Evolutionary conservation across 768 basidiomycete genomes (phyloP).

Genomic region (Mycena latifolia): DNA sequence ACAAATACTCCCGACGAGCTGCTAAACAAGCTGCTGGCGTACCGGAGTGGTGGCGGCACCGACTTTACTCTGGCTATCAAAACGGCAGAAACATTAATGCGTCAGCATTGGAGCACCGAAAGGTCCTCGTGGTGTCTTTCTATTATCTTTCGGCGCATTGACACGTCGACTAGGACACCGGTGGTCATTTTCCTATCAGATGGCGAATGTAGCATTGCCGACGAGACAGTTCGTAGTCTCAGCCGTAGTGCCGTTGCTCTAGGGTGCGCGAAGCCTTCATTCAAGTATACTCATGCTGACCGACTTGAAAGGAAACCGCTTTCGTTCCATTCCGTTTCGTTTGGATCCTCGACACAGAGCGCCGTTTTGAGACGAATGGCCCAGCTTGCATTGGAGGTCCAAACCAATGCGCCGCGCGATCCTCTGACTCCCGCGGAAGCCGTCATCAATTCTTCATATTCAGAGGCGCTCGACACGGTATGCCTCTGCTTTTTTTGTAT

Average conservation of each 20-base stretch:
- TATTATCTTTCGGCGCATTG: neutral
- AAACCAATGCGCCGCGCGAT: slow-evolving; percentile 56
- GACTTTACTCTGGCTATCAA: slow-evolving; percentile 56
- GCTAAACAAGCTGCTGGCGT: slow-evolving; percentile 49
- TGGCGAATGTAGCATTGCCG: slow-evolving; percentile 59
- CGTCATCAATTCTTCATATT: slow-evolving; percentile 56
- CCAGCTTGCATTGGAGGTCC: slow-evolving; percentile 55
- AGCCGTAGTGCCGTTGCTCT: slow-evolving; percentile 56
- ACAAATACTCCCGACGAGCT: slow-evolving; percentile 56
- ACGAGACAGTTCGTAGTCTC: slow-evolving; percentile 54
- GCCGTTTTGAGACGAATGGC: slow-evolving; percentile 58
- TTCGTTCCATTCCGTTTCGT: slow-evolving; percentile 66
- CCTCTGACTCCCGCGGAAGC: slow-evolving; percentile 46
- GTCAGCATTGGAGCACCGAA: slow-evolving; percentile 62
- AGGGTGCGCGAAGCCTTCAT: slow-evolving; percentile 49
- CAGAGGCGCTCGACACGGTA: slow-evolving; percentile 63
- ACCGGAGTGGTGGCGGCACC: slow-evolving; percentile 50
- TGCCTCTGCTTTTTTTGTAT: slow-evolving; percentile 1
- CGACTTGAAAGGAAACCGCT: slow-evolving; percentile 55
- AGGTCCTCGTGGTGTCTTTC: slow-evolving; percentile 45
- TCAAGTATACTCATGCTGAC: neutral
- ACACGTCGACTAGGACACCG: slow-evolving; percentile 48
- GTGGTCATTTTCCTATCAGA: slow-evolving; percentile 70
- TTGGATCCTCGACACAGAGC: slow-evolving; percentile 48
- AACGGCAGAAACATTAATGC: slow-evolving; percentile 51